Base-by-base conservation (phyloP, 116 monocot species). In the Iris pallida region DNA sequence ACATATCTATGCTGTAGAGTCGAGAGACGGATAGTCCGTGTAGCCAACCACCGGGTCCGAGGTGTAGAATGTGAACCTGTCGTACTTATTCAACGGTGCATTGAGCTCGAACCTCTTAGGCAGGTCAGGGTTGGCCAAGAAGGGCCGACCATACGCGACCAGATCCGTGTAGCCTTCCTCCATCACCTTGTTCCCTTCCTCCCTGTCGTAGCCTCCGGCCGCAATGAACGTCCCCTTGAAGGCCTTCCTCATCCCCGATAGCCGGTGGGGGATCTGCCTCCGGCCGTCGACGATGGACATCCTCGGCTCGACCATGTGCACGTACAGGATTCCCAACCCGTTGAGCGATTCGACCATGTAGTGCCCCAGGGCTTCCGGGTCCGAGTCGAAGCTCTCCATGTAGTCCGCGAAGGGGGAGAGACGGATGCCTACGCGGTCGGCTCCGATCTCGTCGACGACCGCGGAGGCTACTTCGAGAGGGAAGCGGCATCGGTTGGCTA, bases 401-500 rank as follows among this genome's bases (percentile, higher is more conserved):
- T 52, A 8, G 12, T 8, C 51, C 1, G 51, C 51, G 4, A 52
- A 52, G 51, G 51, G 20, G 43, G 43, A 42, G 43, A 40, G 30
- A 3, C 7, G 1, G 7, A 63, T 45, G 16, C 63, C 63, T 16
- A 63, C 63, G 0, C 63, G 46, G 8, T 63, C 63, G 0, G 63
- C 15, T 1, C 63, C 63, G n/a, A 63, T 46, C 14, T 63, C 45
- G 15, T 44, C 44, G n/a, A n/a, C n/a, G n/a, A n/a, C 45, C 13
- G 45, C 44, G 5, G 15, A 6, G 44, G 45, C 45, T 7, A 63
- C 44, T 10, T 63, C 63, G n/a, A 63, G 45, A 9, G 45, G n/a
- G 18, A 63, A 63, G 44, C 63, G 45, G 15, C 63, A 63, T n/a
- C 63, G 63, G 63, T 63, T 63, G 0, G 12, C 45, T 16, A 63